A percentile compares a stretch with the other conserved stretches of the same genome.
These are phyloP conservation scores for Pholiota conissans DNA, from an alignment of 768 basidiomycete species.

Conservation along the genomic window DNA sequence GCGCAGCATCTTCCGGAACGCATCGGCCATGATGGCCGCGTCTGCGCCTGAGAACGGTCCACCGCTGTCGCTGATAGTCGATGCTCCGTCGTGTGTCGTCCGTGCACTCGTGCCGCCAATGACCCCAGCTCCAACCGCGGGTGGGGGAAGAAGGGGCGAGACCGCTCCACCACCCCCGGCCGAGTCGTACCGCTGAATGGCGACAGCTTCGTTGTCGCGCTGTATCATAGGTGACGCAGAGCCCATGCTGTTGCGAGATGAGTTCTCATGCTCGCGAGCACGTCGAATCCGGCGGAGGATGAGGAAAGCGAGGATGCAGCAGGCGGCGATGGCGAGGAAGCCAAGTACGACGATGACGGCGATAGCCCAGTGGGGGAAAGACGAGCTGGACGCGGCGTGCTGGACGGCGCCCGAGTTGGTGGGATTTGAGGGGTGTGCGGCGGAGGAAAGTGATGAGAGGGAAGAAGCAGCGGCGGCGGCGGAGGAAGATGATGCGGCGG, in stretches of 20 bases:
- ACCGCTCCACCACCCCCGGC: slow-evolving; percentile 22
- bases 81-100: slow-evolving; percentile 64
- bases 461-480: slow-evolving; percentile 35
- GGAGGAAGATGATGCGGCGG: slow-evolving; percentile 34
- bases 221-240: slow-evolving; percentile 85
- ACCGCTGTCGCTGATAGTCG: slow-evolving; percentile 67
- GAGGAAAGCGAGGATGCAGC: slow-evolving; percentile 69
- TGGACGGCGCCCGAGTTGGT: slow-evolving; percentile 47
- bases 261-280: slow-evolving; percentile 43
- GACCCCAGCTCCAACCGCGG: slow-evolving; percentile 5
- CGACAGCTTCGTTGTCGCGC: slow-evolving; percentile 38
- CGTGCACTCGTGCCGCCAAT: slow-evolving; percentile 7
- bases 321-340: slow-evolving; percentile 75
- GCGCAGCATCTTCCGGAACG: slow-evolving; percentile 84
- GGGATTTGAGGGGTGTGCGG: slow-evolving; percentile 2
- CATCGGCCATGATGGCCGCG: slow-evolving; percentile 91
- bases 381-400: slow-evolving; percentile 26
- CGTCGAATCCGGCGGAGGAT: slow-evolving; percentile 68
- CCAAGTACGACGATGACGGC: slow-evolving; percentile 87
- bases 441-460: slow-evolving; percentile 35
- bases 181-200: slow-evolving; percentile 1
- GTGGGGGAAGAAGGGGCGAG: slow-evolving; percentile 30
- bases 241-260: slow-evolving; percentile 75
- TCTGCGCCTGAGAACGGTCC: slow-evolving; percentile 82
- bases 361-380: slow-evolving; percentile 89